A percentile compares a stretch with the other conserved stretches of the same genome.
These are phyloP conservation scores for Teratosphaeria viscida DNA, from an alignment of 2,329 filamentous ascomycete species.

Conservation along the genomic window DNA sequence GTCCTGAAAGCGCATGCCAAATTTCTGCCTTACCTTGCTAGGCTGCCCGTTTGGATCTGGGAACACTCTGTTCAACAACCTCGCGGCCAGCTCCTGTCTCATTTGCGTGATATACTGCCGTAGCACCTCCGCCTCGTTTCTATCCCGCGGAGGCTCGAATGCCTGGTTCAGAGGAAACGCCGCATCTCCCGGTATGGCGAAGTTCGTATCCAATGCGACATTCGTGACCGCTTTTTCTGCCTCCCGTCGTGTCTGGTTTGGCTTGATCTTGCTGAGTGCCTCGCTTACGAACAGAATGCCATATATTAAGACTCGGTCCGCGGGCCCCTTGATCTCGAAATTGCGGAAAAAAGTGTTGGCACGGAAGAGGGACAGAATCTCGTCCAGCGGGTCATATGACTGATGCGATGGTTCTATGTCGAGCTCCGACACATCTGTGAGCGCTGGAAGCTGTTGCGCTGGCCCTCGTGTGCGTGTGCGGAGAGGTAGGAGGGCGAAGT, in stretches of 20 bases:
- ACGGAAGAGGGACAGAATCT: constrained; percentile 84
- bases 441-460: constrained; percentile 66
- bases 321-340: constrained; percentile 96
- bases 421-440: constrained; percentile 42
- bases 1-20: background rate
- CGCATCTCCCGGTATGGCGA: constrained; percentile 87
- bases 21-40: constrained; percentile 42
- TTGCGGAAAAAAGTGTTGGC: constrained; percentile 99
- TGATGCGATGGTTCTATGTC: constrained; percentile 70
- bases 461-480: constrained; percentile 94
- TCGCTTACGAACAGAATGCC: constrained; percentile 92
- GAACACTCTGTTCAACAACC: constrained; percentile 80
- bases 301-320: constrained; percentile 90
- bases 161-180: constrained; percentile 92
- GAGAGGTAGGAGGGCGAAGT: constrained; percentile 88
- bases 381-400: constrained; percentile 92
- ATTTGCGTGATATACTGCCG: constrained; percentile 87
- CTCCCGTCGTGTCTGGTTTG: constrained; percentile 54
- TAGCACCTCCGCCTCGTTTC: constrained; percentile 80
- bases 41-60: constrained; percentile 56
- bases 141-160: constrained; percentile 77
- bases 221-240: constrained; percentile 75
- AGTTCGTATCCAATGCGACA: constrained; percentile 81
- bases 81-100: constrained; percentile 75
- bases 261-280: constrained; percentile 77